Conservation (phyloP, 2,329 filamentous ascomycete species). For the Colletotrichum magnum region DNA sequence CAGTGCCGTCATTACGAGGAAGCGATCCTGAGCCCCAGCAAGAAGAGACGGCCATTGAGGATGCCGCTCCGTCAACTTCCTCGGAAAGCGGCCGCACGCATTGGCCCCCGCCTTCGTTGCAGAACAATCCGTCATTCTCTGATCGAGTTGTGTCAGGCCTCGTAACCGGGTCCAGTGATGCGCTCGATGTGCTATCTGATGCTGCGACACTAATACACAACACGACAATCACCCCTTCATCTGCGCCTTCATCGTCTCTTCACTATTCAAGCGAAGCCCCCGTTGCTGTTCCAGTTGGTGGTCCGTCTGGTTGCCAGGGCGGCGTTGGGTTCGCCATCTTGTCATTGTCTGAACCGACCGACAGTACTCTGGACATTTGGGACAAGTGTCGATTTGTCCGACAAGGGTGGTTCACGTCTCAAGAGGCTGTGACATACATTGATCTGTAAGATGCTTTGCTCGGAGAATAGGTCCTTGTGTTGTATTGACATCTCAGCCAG, state of each 20-base stretch:
- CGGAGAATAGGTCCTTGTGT: not conserved
- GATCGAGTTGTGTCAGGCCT: constrained; percentile 21
- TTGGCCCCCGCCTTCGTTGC: not conserved
- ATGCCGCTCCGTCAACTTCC: not conserved
- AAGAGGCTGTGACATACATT: constrained; percentile 47
- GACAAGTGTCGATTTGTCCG: constrained; percentile 46
- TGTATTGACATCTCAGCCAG: not conserved
- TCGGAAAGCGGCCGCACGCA: not conserved
- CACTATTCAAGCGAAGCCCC: not conserved
- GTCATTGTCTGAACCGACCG: constrained; percentile 42
- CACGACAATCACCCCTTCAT: constrained; percentile 23
- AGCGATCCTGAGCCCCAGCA: not conserved
- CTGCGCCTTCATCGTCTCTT: not conserved
- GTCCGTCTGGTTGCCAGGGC: not conserved
- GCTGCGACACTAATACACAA: constrained; percentile 10
- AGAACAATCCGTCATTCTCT: constrained; percentile 6
- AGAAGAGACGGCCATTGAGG: not conserved
- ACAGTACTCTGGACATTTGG: constrained; percentile 44
- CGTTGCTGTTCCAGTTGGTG: constrained; percentile 1
- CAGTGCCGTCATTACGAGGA: not conserved
- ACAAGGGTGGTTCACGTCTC: constrained; percentile 46
- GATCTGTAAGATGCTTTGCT: constrained; percentile 40
- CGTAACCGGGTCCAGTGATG: constrained; percentile 29
- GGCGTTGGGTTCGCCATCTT: constrained; percentile 23
- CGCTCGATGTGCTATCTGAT: constrained; percentile 24